Evolutionary conservation across 345 rosid genomes (phyloP), one percentile per base, ranked within the genome.

Genomic region (Rhodamnia argentea): DNA sequence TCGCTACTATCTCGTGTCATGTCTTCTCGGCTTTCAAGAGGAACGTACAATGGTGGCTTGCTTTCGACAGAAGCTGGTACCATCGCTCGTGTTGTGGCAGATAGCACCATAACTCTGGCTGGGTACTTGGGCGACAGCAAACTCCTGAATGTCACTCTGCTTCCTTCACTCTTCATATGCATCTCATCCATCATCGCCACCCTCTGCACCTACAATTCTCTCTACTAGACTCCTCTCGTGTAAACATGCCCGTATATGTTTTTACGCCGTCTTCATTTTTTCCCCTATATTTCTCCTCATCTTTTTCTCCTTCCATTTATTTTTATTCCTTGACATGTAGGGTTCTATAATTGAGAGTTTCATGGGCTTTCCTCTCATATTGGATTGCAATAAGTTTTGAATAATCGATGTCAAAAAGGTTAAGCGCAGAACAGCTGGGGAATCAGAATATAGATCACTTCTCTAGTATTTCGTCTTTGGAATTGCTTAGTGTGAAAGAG

Each of bases 51-150:
- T 54, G 99, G 99, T 1, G 99, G 99, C 27, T 87, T 98, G 57
- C 93, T 98, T 3, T 98, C 99, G 2, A 98, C 99, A 8, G 99
- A 98, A 91, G 99, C 99, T 3, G 99, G 99, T 55, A 98, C 99
- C 0, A 89, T 96, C 60, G 99, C 99, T 81, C 91, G 99, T n/a
- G 99, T 96, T 12, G 93, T 98, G 52, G 99, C 99, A 7, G 99
- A 98, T 86, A 98, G 57, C 54, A 98, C 98, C 22, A 98, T 98
- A 62, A 98, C 99, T 3, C 59, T 98, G 87, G 99, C 96, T 24
- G 99, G 99, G 18, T 96, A 89, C 91, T 87, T 98, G 86, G 98
- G 99, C 6, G 86, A 91, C 88, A 91, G 89, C 26, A 89, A 29
- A 89, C 96, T 98, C 40, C 86, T 98, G 93, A 98, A 98, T 87